Base-by-base conservation (phyloP, 495 filamentous ascomycete species). In the Chlorociboria aeruginascens region DNA sequence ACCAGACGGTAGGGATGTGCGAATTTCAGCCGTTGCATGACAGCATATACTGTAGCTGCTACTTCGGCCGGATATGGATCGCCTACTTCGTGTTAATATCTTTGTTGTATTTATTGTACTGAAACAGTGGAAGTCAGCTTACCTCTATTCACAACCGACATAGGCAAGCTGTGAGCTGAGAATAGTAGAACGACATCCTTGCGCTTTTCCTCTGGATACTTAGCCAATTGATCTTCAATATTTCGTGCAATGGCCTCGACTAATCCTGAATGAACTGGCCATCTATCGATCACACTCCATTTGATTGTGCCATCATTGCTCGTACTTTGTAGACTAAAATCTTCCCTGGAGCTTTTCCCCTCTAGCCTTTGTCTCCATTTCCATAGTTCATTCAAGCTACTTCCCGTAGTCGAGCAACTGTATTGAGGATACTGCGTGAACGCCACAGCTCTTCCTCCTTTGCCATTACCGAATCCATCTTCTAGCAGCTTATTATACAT, bases 361-460 rank as follows among this genome's bases (percentile, higher is more conserved):
- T 99, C 93, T 49, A 96, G 64, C 51, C 89, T 77, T 55, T 83
- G 84, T 48, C 88, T 73, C 85, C 89, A 93, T 65, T 89, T 94
- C 93, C 93, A 99, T 36, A 99, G 62, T 67, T 99, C 93, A 58
- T 97, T 99, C 45, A 99, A 63, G 40, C 85, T 92, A 65, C 87
- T 94, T 32, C 93, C 93, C 1, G 93, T 99, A 7, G 93, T 99
- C 20, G 87, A 94, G 66, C 93, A 99, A n/a, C 85, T 92, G 62
- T 99, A 99, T 61, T 99, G 93, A 16, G 93, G 93, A 56, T 99
- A 99, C 62, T 99, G 93, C 3, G 92, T 95, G 63, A 97, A 99
- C 2, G 93, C 93, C 7, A 99, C 86, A 4, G 93, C 93, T 43
- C 93, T 78, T 0, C 89, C 89, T 10, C 88, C 88, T 50, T 79